Evolutionary conservation across 1,139 yeast species (phyloP), one percentile per base, ranked within the genome.

Genomic region (Ashbya aceris): DNA sequence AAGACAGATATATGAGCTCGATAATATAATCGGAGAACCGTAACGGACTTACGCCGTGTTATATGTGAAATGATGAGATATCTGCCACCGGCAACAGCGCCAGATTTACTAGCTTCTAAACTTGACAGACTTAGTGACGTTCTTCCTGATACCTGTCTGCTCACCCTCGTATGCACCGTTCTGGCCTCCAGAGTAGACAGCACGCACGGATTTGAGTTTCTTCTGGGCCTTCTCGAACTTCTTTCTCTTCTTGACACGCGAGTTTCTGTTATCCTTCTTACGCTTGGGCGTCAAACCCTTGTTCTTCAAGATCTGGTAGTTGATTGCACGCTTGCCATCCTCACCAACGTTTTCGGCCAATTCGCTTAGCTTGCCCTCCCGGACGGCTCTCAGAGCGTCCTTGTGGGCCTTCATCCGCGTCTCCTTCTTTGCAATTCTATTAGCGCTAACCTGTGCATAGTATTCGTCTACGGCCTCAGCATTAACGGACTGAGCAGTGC

Each of bases 241-340:
- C 79, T 80, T 84, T 74, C 97, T 83, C 94, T 91, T 91, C 73
- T 91, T 91, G 60, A 91, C 97, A 68, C 99, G 82, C 34, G 97
- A 77, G 62, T 91, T 93, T 68, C 97, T 76, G 70, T 83, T 80
- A 53, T 86, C 96, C 73, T 91, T 91, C 71, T 83, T 83, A 61
- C 95, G 76, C 64, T 82, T 83, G 20, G 95, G 89, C 2, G 96
- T 86, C 51, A 91, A 78, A 60, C 99, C 99, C 70, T 85, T 87
- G 66, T 89, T 89, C 73, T 87, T 87, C 68, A 85, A 73, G 50
- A 89, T 89, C 68, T 89, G 97, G 68, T 80, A 91, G 61, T 83
- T 87, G 60, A 91, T 75, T 2, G 97, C 97, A 61, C 99, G 83
- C 71, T 91, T 91, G 42, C 96, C 96, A 53, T 81, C 79, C 29